Evolutionary conservation across 1,284 basidiomycete species (phyloP), one percentile per base, ranked within the genome.

Genomic region (Lentinula novae-zelandiae): DNA sequence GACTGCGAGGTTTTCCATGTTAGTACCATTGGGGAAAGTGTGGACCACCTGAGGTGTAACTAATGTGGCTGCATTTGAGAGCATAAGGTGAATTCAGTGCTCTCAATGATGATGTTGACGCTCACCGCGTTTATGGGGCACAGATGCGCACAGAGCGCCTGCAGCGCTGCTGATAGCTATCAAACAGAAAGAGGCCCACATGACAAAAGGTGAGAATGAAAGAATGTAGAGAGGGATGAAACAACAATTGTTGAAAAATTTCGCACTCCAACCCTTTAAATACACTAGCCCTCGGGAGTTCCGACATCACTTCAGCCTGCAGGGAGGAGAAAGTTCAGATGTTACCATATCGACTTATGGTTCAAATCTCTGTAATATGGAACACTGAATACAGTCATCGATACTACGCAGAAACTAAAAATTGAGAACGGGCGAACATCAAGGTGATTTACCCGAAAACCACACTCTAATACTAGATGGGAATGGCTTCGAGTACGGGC

Each of bases 1-100:
- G n/a, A 56, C 22, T 17, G 54, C 54, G 8, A 56, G 42, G 54
- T 46, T 56, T 8, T 56, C 54, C 54, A 56, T 33, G 7, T 27
- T 27, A 10, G 54, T 56, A 7, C 54, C 54, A 34, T 44, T 56
- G 12, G 39, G 31, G 31, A 56, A 56, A n/a, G 54, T 56, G 42
- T 56, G 54, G 42, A 56, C 27, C 2, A 42, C 39, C 10, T 40
- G 4, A 10, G 38, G 22, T 40, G 38, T 42, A 12, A 51, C 31
- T 51, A 51, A 34, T 13, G 27, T 34, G 13, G 4, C 49, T 51
- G 49, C 27, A 50, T 50, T 33, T 15, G n/a, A 13, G 17, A 42
- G 8, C 4, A 13, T 15, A 2, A 34, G 49, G 12, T 33, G 27
- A n/a, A 33, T 22, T 1, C 2, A 9, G 7, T 12, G 22, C 20